A percentile compares a stretch with the other conserved stretches of the same genome.
Conservation (phyloP, 1,284 basidiomycete species). For the Trametes hirsuta region DNA sequence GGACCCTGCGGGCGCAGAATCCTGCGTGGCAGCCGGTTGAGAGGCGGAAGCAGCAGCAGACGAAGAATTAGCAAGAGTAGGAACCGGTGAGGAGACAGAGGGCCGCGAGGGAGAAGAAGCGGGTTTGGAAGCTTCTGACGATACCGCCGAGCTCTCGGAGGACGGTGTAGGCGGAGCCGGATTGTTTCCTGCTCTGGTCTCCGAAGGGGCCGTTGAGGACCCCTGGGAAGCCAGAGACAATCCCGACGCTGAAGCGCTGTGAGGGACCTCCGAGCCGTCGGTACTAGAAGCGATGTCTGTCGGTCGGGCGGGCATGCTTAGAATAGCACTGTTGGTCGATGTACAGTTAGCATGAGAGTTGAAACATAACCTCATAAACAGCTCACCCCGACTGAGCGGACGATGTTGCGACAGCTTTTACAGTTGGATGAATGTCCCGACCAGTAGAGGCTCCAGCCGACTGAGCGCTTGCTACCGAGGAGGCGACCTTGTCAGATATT, state of each 20-base stretch:
- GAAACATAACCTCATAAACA: no score
- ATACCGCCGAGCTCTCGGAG: background rate
- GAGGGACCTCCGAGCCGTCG: background rate
- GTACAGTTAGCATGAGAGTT: background rate
- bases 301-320: background rate
- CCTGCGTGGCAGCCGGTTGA: background rate
- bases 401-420: background rate
- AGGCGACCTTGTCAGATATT: constrained; percentile 7
- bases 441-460: background rate
- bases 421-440: background rate
- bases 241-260: constrained; percentile 1
- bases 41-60: constrained; percentile 1
- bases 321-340: background rate
- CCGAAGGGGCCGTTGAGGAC: background rate
- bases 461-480: constrained; percentile 4
- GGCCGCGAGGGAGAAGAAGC: background rate
- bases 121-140: background rate
- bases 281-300: background rate
- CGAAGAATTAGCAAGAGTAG: background rate
- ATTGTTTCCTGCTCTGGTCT: background rate
- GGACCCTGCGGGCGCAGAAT: background rate
- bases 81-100: background rate
- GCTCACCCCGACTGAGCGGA: background rate
- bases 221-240: constrained; percentile 1
- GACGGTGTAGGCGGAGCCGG: constrained; percentile 1